These are phyloP conservation scores for Penicillium polonicum DNA, from an alignment of 2,329 filamentous ascomycete genomes.

Conservation along the genomic window DNA sequence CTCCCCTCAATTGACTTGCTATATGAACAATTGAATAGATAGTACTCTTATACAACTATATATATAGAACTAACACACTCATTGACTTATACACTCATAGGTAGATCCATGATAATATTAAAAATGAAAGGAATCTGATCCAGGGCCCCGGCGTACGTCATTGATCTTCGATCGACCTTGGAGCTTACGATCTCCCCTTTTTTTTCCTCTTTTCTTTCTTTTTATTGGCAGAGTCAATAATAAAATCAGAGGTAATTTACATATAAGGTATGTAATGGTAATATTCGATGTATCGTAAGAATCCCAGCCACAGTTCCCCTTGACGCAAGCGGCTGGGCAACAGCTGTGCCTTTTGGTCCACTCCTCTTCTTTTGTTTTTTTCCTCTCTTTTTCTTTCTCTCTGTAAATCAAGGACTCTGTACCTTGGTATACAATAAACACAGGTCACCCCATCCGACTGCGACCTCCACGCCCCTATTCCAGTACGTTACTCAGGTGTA, in stretches of 20 bases:
- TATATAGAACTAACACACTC: no score
- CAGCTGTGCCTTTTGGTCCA: slow-evolving; percentile 12
- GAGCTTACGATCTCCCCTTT: slow-evolving; percentile 17
- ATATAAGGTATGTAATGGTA: slow-evolving; percentile 3
- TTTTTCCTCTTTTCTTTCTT: not conserved
- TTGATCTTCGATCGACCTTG: slow-evolving; percentile 23
- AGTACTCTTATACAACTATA: no score
- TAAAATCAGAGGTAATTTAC: not conserved
- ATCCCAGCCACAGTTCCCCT: slow-evolving; percentile 23
- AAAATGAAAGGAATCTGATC: not conserved
- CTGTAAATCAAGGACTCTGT: not conserved
- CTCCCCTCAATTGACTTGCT: not conserved
- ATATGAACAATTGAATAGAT: not conserved
- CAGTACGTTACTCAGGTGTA: not conserved
- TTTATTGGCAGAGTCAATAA: not conserved
- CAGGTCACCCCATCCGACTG: not conserved
- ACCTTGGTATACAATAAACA: not conserved
- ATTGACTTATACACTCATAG: no score
- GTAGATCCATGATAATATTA: no score
- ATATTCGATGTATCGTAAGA: slow-evolving; percentile 1
- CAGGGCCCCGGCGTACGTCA: slow-evolving; percentile 17
- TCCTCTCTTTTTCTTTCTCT: not conserved
- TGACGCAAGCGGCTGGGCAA: slow-evolving; percentile 31
- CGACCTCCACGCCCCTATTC: not conserved
- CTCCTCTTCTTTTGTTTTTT: slow-evolving; percentile 9